Evolutionary conservation across 345 rosid species (phyloP).

Genomic region (Euphorbia peplus): DNA sequence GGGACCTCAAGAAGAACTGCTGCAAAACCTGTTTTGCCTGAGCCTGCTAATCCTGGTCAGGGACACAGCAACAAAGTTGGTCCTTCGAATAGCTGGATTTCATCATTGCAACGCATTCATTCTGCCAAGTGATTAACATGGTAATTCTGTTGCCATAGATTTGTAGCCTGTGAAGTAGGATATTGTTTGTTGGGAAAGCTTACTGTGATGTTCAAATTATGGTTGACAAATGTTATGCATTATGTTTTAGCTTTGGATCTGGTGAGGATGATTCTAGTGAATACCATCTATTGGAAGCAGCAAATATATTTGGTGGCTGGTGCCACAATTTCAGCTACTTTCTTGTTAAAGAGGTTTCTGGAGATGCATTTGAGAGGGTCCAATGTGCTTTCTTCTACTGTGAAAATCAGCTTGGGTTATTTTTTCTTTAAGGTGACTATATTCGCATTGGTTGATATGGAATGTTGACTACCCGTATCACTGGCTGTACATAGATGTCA

Average conservation of each 20-base stretch:
- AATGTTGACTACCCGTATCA: constrained; percentile 28
- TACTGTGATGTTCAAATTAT: constrained; percentile 21
- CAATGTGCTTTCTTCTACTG: constrained; percentile 25
- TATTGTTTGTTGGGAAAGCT: constrained; percentile 24
- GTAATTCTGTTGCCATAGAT: constrained; percentile 27
- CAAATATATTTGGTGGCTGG: constrained; percentile 30
- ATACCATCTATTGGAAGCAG: constrained; percentile 31
- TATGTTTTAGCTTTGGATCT: constrained; percentile 32
- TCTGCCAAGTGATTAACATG: constrained; percentile 56
- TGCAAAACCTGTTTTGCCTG: constrained; percentile 47
- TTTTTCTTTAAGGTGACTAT: constrained; percentile 39
- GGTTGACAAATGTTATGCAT: constrained; percentile 27
- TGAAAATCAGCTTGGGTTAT: constrained; percentile 22
- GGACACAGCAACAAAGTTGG: constrained; percentile 52
- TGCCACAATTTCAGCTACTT: constrained; percentile 27
- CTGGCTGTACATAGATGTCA: constrained; percentile 44
- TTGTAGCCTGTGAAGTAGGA: constrained; percentile 18
- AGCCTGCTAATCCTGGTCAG: constrained; percentile 51
- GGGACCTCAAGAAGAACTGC: constrained; percentile 61
- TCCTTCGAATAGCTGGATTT: constrained; percentile 67
- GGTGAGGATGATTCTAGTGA: constrained; percentile 32
- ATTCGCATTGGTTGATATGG: constrained; percentile 32
- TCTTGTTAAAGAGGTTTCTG: constrained; percentile 27
- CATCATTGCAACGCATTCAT: constrained; percentile 66
- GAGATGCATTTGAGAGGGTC: constrained; percentile 23